These are phyloP conservation scores for Chlorophyllum brunneum DNA, from an alignment of 768 basidiomycete species.

Conservation along the genomic window DNA sequence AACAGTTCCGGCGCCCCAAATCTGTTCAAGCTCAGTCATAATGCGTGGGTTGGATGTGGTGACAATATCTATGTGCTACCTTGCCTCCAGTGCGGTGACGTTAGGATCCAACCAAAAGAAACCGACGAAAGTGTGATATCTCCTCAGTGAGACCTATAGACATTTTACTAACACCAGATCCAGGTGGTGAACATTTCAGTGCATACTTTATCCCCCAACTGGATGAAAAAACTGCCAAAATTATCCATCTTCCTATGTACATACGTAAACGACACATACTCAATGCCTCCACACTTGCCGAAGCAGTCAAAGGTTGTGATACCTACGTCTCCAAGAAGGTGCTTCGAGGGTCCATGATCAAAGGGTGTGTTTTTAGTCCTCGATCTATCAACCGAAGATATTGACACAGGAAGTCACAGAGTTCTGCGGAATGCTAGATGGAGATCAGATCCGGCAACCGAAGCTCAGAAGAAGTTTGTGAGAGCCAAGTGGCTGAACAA, in stretches of 20 bases:
- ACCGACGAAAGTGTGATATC: neutral
- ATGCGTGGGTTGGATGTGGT: slow-evolving; percentile 83
- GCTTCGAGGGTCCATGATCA: slow-evolving; percentile 40
- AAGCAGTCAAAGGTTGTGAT: slow-evolving; percentile 67
- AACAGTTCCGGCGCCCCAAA: slow-evolving; percentile 51
- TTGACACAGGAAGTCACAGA: slow-evolving; percentile 27
- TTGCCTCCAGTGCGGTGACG: slow-evolving; percentile 11
- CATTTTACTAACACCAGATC: neutral
- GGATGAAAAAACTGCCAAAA: slow-evolving; percentile 2
- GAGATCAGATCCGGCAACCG: slow-evolving; percentile 59
- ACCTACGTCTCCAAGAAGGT: slow-evolving; percentile 58
- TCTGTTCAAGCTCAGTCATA: slow-evolving; percentile 46
- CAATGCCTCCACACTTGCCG: slow-evolving; percentile 33
- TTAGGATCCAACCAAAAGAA: slow-evolving; percentile 2
- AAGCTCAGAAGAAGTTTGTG: slow-evolving; percentile 55
- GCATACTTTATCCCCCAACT: slow-evolving; percentile 9
- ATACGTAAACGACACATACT: slow-evolving; percentile 8
- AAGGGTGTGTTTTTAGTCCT: slow-evolving; percentile 38
- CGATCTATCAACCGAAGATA: neutral
- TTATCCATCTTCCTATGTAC: neutral
- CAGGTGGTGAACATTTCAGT: neutral
- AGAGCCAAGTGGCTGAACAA: slow-evolving; percentile 43
- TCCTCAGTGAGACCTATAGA: neutral
- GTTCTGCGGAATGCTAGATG: slow-evolving; percentile 63
- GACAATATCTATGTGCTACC: slow-evolving; percentile 61